These are phyloP conservation scores for Arthonia radiata DNA, from an alignment of 495 filamentous ascomycete species.

Conservation along the genomic window DNA sequence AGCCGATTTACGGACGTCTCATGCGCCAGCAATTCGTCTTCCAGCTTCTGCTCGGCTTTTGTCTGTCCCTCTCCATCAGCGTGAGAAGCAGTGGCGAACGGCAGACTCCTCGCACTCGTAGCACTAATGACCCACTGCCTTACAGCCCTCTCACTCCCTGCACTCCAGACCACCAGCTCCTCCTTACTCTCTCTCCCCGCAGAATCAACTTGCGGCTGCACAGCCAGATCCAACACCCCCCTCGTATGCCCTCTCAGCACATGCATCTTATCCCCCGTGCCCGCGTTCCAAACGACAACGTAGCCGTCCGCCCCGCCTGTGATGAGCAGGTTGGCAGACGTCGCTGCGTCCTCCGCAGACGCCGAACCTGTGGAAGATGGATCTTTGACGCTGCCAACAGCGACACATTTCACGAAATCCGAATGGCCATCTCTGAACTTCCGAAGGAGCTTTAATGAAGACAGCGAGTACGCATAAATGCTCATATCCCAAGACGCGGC, in stretches of 20 bases:
- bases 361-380: too few relatives aligned
- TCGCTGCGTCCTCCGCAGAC: too few relatives aligned
- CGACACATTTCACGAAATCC: slow-evolving; percentile 90
- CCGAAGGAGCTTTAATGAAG: slow-evolving; percentile 22
- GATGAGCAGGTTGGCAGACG: slow-evolving; percentile 50
- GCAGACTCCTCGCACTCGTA: not conserved
- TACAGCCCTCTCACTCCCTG: slow-evolving; percentile 67
- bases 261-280: slow-evolving; percentile 38
- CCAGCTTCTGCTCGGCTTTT: slow-evolving; percentile 6
- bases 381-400: too few relatives aligned
- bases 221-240: slow-evolving; percentile 44
- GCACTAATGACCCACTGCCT: slow-evolving; percentile 28
- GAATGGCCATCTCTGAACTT: slow-evolving; percentile 57
- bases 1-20: slow-evolving; percentile 76
- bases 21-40: slow-evolving; percentile 35
- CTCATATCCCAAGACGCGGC: slow-evolving; percentile 85
- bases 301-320: slow-evolving; percentile 71
- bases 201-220: slow-evolving; percentile 34
- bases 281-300: slow-evolving; percentile 60
- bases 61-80: slow-evolving; percentile 20
- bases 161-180: slow-evolving; percentile 41
- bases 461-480: slow-evolving; percentile 58
- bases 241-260: slow-evolving; percentile 57
- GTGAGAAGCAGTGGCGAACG: slow-evolving; percentile 5
- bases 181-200: slow-evolving; percentile 8